Conservation (phyloP, 176 grass and related monocot genomes). For the Alopecurus myosuroides region DNA sequence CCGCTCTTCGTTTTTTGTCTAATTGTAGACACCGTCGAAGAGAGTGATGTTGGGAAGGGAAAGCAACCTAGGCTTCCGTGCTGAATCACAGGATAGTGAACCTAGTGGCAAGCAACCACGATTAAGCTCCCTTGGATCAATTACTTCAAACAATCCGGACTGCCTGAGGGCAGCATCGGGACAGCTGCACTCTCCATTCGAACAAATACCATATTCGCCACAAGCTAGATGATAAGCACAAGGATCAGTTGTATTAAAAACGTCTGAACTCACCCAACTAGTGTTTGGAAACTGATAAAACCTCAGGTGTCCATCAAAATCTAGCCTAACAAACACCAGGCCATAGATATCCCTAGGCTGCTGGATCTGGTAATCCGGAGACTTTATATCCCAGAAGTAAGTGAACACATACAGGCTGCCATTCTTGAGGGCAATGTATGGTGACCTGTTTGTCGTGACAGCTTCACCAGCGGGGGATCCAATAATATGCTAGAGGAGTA, state of each 20-base stretch:
- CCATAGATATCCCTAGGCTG: neutral
- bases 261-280: slow-evolving; percentile 12
- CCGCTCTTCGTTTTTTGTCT: slow-evolving; percentile 12
- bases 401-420: slow-evolving; percentile 19
- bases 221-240: slow-evolving; percentile 47
- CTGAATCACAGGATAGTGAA: slow-evolving; percentile 28
- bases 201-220: slow-evolving; percentile 48
- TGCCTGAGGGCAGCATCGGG: neutral
- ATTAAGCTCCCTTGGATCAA: slow-evolving; percentile 14
- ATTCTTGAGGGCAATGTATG: slow-evolving; percentile 22
- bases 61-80: neutral
- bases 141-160: neutral
- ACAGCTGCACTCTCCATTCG: slow-evolving; percentile 31
- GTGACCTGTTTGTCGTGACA: neutral
- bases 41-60: slow-evolving; percentile 13
- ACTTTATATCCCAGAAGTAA: neutral
- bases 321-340: slow-evolving; percentile 33
- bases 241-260: slow-evolving; percentile 15
- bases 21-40: slow-evolving; percentile 24
- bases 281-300: neutral
- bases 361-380: slow-evolving; percentile 5
- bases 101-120: neutral
- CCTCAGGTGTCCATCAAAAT: slow-evolving; percentile 42
- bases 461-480: neutral
- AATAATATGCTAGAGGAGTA: slow-evolving; percentile 28